Percentiles rank a stretch among this genome's conserved stretches.
These are phyloP conservation scores for Suillus bovinus DNA, from an alignment of 768 basidiomycete species.

Conservation along the genomic window DNA sequence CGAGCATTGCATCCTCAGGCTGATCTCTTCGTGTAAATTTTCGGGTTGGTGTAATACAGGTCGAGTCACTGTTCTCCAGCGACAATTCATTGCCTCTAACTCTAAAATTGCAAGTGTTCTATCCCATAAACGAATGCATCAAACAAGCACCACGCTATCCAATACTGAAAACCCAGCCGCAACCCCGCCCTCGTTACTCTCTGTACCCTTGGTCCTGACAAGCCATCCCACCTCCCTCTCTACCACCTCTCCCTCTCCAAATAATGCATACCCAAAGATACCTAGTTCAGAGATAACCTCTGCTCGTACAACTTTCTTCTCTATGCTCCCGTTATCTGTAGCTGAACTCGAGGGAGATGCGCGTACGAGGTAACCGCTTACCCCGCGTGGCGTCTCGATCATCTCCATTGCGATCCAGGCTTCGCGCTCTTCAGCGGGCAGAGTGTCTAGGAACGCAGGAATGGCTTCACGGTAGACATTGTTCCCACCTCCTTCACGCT, in stretches of 20 bases:
- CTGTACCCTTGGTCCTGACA: constrained; percentile 86
- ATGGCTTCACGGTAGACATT: constrained; percentile 90
- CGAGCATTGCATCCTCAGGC: too few relatives aligned
- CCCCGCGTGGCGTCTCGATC: constrained; percentile 72
- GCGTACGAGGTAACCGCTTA: constrained; percentile 75
- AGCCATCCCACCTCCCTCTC: constrained; percentile 80
- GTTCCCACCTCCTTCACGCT: constrained; percentile 97
- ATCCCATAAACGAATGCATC: background rate
- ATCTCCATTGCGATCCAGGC: constrained; percentile 98
- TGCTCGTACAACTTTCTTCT: constrained; percentile 44
- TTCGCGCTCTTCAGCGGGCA: constrained; percentile 61
- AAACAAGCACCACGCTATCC: constrained; percentile 65
- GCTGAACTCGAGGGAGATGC: constrained; percentile 42
- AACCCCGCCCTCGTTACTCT: constrained; percentile 91
- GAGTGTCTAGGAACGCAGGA: constrained; percentile 66
- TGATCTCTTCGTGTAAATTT: too few relatives aligned
- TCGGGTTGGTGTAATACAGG: too few relatives aligned
- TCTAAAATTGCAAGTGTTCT: background rate
- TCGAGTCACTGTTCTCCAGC: too few relatives aligned
- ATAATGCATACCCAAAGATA: constrained; percentile 87
- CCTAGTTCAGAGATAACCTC: constrained; percentile 91
- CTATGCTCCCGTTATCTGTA: background rate
- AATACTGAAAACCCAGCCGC: constrained; percentile 80
- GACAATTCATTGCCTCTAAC: too few relatives aligned
- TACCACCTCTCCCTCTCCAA: constrained; percentile 49